phyloP scores from a whole-genome alignment of 2,329 filamentous ascomycete species.

The Neonectria coccinea region DNA sequence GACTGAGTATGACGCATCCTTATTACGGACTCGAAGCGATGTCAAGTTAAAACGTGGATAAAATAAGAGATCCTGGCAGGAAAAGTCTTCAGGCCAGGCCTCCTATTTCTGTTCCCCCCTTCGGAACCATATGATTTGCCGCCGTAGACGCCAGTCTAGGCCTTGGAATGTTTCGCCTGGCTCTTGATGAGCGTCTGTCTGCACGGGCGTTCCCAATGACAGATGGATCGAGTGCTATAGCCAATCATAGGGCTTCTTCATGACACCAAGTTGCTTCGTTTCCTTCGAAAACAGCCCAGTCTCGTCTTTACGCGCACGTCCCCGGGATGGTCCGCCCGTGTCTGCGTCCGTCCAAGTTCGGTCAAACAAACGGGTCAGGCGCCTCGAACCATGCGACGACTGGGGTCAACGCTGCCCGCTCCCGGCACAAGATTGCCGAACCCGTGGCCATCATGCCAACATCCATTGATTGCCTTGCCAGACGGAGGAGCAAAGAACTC shows the following conservation, averaged over 20 bases:
- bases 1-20: slow-evolving; percentile 2
- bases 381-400: slow-evolving; percentile 18
- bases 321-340: not conserved
- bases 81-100: not conserved
- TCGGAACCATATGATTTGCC: not conserved
- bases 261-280: not conserved
- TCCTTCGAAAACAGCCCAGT: not conserved
- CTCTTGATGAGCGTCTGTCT: not conserved
- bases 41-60: too few relatives aligned
- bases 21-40: not conserved
- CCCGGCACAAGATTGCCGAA: slow-evolving; percentile 29
- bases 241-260: not conserved
- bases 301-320: not conserved
- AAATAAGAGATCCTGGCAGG: too few relatives aligned
- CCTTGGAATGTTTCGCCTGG: not conserved
- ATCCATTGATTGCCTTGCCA: not conserved
- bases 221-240: not conserved
- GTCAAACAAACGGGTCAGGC: slow-evolving; percentile 28
- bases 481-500: not conserved
- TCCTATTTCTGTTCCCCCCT: not conserved
- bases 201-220: not conserved
- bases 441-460: not conserved
- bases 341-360: slow-evolving; percentile 11
- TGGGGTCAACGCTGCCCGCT: not conserved
- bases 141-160: not conserved